Conservation (phyloP, 2,329 filamentous ascomycete species). For the Phaeophleospora eucalypticola region DNA sequence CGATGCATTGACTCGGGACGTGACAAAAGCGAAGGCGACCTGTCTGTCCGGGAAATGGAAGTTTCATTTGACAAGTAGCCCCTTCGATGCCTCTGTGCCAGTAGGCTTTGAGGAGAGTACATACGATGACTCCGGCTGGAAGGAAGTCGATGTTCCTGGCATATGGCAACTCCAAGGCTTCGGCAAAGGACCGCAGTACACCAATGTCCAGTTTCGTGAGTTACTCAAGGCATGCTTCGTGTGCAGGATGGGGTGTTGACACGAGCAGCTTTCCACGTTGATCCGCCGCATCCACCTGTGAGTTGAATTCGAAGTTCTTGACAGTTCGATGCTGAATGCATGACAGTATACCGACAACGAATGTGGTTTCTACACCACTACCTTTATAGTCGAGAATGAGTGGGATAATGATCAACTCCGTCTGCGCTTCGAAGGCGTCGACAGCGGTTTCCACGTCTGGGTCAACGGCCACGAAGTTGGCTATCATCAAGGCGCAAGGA, state of each 20-base stretch:
- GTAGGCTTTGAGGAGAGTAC: slow-evolving; percentile 31
- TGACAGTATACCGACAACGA: slow-evolving; percentile 62
- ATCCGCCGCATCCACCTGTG: slow-evolving; percentile 57
- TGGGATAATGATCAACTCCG: slow-evolving; percentile 53
- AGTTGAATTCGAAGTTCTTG: too few species aligned
- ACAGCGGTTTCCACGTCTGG: slow-evolving; percentile 67
- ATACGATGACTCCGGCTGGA: slow-evolving; percentile 43
- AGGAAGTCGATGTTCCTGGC: slow-evolving; percentile 50
- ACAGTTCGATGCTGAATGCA: too few species aligned
- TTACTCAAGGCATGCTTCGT: not conserved
- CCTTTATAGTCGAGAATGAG: slow-evolving; percentile 50
- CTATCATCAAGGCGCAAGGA: slow-evolving; percentile 65
- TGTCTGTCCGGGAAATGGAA: slow-evolving; percentile 37
- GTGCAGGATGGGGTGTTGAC: slow-evolving; percentile 45
- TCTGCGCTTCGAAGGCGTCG: slow-evolving; percentile 67
- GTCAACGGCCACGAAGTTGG: slow-evolving; percentile 62
- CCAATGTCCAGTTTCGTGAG: slow-evolving; percentile 61
- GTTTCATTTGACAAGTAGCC: slow-evolving; percentile 36
- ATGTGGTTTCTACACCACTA: slow-evolving; percentile 58
- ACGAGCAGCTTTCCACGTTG: slow-evolving; percentile 36
- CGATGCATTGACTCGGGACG: slow-evolving; percentile 45
- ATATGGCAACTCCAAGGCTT: slow-evolving; percentile 69
- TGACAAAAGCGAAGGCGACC: slow-evolving; percentile 29
- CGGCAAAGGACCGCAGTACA: slow-evolving; percentile 61
- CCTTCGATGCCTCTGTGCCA: slow-evolving; percentile 35